phyloP scores from a whole-genome alignment of 345 rosid species.

The Bruguiera sexangula region DNA sequence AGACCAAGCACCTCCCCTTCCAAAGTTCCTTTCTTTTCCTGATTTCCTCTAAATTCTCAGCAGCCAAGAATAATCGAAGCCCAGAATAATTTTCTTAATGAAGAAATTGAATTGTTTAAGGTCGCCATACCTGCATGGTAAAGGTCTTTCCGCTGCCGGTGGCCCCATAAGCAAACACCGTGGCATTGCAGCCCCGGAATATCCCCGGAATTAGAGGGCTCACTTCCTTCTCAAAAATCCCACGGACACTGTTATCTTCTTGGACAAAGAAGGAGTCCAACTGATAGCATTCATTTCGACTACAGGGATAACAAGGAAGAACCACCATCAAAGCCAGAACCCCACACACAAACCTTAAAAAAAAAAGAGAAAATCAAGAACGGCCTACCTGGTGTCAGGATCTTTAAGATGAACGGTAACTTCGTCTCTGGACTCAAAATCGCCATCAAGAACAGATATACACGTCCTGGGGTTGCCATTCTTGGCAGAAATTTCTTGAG shows the following conservation, averaged over 20 bases:
- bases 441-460: constrained; percentile 44
- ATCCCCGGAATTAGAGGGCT: constrained; percentile 58
- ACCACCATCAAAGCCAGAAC: constrained; percentile 6
- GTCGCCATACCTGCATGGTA: constrained; percentile 72
- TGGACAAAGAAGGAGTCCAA: constrained; percentile 76
- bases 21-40: background rate
- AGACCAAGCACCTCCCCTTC: background rate
- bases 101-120: background rate
- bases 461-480: constrained; percentile 34
- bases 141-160: constrained; percentile 95
- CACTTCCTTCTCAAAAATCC: constrained; percentile 70
- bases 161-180: constrained; percentile 90
- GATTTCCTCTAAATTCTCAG: background rate
- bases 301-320: constrained; percentile 16
- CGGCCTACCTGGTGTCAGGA: constrained; percentile 56
- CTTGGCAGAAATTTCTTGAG: constrained; percentile 41
- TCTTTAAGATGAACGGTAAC: constrained; percentile 69
- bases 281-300: constrained; percentile 72
- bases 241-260: constrained; percentile 56
- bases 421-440: constrained; percentile 31
- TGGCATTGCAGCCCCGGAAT: constrained; percentile 66
- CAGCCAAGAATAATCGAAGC: background rate
- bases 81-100: background rate
- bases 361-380: background rate
- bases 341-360: background rate